A percentile compares a stretch with the other conserved stretches of the same genome.
phyloP scores from a whole-genome alignment of 306 rosid species.

The Lathyrus tuberosus region DNA sequence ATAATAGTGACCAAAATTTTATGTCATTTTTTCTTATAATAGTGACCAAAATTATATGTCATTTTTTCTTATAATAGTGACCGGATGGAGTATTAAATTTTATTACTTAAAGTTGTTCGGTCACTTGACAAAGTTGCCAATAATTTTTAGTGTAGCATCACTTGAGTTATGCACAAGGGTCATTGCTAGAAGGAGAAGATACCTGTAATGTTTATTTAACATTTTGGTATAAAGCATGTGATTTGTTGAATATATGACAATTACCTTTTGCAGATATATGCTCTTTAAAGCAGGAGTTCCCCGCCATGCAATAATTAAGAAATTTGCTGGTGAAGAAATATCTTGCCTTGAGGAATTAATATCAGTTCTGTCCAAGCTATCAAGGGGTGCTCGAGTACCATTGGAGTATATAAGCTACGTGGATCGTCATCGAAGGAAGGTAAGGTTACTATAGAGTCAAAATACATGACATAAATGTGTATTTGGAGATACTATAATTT shows the following conservation, averaged over 20 bases:
- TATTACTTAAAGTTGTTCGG: conserved; percentile 6
- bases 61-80: no score
- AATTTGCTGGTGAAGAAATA: conserved; percentile 93
- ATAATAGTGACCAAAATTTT: no score
- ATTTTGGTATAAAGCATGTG: conserved; percentile 25
- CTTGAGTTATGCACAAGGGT: conserved; percentile 14
- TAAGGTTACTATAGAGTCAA: conserved; percentile 39
- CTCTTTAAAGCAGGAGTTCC: conserved; percentile 92
- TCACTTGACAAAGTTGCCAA: conserved; percentile 24
- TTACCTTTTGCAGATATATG: conserved; percentile 73
- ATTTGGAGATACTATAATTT: conserved; percentile 22
- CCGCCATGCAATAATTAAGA: conserved; percentile 92
- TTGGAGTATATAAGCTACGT: conserved; percentile 75
- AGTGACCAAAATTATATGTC: no score
- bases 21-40: no score
- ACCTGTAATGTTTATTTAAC: conserved; percentile 21
- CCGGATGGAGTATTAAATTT: not conserved
- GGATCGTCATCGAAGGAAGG: conserved; percentile 96
- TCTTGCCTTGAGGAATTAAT: conserved; percentile 70
- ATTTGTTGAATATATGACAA: conserved; percentile 36
- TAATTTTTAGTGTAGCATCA: conserved; percentile 15
- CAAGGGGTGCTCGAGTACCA: conserved; percentile 89
- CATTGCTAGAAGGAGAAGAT: conserved; percentile 15
- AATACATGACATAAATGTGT: conserved; percentile 3
- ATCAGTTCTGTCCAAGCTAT: conserved; percentile 69